Conservation (phyloP, 2,329 filamentous ascomycete species). For the Penicillium janthinellum region DNA sequence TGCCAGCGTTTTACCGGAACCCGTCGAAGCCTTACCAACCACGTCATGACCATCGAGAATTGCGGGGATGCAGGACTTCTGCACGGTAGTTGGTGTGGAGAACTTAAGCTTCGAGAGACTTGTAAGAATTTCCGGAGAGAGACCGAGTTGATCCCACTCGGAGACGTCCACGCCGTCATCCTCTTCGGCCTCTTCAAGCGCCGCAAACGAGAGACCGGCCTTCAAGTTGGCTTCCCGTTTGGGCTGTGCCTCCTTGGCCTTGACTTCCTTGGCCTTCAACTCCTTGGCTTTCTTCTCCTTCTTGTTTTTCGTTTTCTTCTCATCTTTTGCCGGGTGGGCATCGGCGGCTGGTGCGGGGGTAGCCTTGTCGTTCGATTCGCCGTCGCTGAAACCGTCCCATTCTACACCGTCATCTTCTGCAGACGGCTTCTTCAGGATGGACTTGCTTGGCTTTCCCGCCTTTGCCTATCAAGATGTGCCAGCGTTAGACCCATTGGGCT, state of each 20-base stretch:
- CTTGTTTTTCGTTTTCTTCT: slow-evolving; percentile 26
- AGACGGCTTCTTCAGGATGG: slow-evolving; percentile 29
- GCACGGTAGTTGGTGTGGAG: slow-evolving; percentile 77
- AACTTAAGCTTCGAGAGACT: slow-evolving; percentile 81
- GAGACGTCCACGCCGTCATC: slow-evolving; percentile 69
- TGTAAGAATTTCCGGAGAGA: slow-evolving; percentile 71
- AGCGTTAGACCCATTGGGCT: background rate
- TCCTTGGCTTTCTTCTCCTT: slow-evolving; percentile 26
- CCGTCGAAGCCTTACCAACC: slow-evolving; percentile 93
- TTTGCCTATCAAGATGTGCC: slow-evolving; percentile 31
- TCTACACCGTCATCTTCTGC: slow-evolving; percentile 53
- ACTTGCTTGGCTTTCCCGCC: slow-evolving; percentile 37
- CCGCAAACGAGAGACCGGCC: slow-evolving; percentile 39
- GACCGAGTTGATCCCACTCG: slow-evolving; percentile 72
- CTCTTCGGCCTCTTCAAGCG: slow-evolving; percentile 46
- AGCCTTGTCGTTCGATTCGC: slow-evolving; percentile 33
- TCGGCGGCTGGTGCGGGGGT: slow-evolving; percentile 11
- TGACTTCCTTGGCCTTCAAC: slow-evolving; percentile 23
- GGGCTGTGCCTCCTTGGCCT: slow-evolving; percentile 31
- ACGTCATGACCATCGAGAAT: slow-evolving; percentile 84
- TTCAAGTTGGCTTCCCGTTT: slow-evolving; percentile 39
- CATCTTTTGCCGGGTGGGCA: slow-evolving; percentile 18
- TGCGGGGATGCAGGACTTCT: slow-evolving; percentile 75
- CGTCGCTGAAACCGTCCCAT: slow-evolving; percentile 68
- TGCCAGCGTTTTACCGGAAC: slow-evolving; percentile 93